Evolutionary conservation across 225 moss, liverwort and hornwort species (phyloP), one percentile per base, ranked within the genome.

Genomic region (Asterella californica): DNA sequence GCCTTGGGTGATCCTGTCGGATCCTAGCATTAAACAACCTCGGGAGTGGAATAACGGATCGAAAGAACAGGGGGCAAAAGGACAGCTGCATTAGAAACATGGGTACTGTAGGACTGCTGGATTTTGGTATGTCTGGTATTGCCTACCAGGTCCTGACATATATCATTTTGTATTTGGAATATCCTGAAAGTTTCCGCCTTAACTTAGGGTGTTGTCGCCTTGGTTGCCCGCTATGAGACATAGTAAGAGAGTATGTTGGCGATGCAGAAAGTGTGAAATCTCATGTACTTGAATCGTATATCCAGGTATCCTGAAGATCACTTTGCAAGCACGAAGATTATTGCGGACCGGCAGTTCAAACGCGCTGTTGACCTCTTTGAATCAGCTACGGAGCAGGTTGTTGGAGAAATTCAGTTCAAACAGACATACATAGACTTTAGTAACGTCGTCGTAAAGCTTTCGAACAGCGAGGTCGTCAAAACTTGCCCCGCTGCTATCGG

Each of bases 401-500:
- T 76, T 75, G 99, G 99, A 53, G 90, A 90, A 83, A 83, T 99
- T 70, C 81, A 86, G 75, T 95, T 60, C 81, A 89, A 85, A 75
- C 99, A 99, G 89, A 86, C 90, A 10, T 87, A 90, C 68, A 78
- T 99, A 60, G 93, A 99, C 81, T 90, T 99, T 77, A 89, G 90
- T 69, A 90, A 86, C 22, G 90, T 95, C 64, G 70, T 76, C 57
- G 99, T 99, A 49, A 89, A 81, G 66, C 89, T 91, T 75, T 78
- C 88, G 69, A 84, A 88, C 81, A 88, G 88, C 32, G 81, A 91
- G 82, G 82, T 87, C 29, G 92, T 90, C 76, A 85, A 75, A 73
- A 99, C 99, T 50, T 99, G 99, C 81, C 99, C 95, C 78, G 90
- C 95, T 64, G 93, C 95, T 7, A 88, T 99, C 53, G 99, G 99